A percentile compares a stretch with the other conserved stretches of the same genome.
phyloP scores from a whole-genome alignment of 352 stramenopile genomes.

The Peronosclerospora sorghi region DNA sequence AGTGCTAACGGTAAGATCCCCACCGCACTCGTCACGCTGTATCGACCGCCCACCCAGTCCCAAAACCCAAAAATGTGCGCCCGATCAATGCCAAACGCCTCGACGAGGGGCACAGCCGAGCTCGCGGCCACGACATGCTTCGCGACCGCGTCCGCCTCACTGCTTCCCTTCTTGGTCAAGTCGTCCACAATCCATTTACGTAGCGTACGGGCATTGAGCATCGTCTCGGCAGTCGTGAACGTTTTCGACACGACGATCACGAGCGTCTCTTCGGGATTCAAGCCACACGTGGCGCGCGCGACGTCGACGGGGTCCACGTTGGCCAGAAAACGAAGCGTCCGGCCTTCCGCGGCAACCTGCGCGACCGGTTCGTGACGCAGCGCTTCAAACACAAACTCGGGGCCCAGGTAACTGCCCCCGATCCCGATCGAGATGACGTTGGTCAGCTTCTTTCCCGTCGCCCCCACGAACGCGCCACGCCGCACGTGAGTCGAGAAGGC shows the following conservation, averaged over 20 bases:
- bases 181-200: constrained; percentile 93
- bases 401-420: constrained; percentile 92
- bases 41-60: constrained; percentile 98
- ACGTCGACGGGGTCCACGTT: constrained; percentile 98
- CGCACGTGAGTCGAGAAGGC: constrained; percentile 88
- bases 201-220: constrained; percentile 95
- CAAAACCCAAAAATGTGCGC: constrained; percentile 98
- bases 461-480: constrained; percentile 73
- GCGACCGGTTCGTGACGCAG: constrained; percentile 76
- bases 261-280: constrained; percentile 93
- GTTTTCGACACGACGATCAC: constrained; percentile 97
- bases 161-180: constrained; percentile 74
- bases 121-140: constrained; percentile 92
- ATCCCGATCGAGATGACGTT: constrained; percentile 96
- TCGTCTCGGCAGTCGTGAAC: constrained; percentile 98
- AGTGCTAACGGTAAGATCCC: constrained; percentile 94
- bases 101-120: constrained; percentile 64
- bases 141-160: constrained; percentile 78
- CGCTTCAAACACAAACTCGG: constrained; percentile 95
- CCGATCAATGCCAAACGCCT: constrained; percentile 90
- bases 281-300: constrained; percentile 74
- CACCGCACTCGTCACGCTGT: constrained; percentile 95
- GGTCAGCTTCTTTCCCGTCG: constrained; percentile 91
- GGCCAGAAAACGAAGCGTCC: constrained; percentile 91
- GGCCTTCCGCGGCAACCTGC: constrained; percentile 75